Evolutionary conservation across 106 monocot genomes (phyloP), one percentile per base, ranked within the genome.

Genomic region (Phalaenopsis aphrodite): DNA sequence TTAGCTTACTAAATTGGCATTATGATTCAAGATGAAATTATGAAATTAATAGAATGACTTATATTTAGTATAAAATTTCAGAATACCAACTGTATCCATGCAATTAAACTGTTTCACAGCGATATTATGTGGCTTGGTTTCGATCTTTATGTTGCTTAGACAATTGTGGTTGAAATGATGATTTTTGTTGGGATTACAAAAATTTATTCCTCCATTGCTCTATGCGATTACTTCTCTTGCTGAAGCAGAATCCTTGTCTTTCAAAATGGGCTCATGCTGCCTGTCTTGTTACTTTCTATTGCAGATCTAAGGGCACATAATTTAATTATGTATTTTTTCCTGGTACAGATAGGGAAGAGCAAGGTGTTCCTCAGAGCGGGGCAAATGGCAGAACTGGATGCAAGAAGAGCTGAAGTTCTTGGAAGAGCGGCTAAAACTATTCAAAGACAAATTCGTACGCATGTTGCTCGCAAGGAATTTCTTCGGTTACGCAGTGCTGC

Each of bases 291-390:
- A 45, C 18, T 19, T 45, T n/a, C 74, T 43, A 42, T n/a, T 43
- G 19, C 43, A 18, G 2, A 43, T 74, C 73, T 30, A 74, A 9
- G 4, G 73, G 41, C 36, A 41, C 47, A 24, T 23, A 15, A 47
- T 76, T 49, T 49, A n/a, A 14, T 76, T 49, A 5, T 19, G 42
- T 76, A 21, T 21, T 79, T 83, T 43, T 10, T 42, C 23, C 78
- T 84, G 30, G 30, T 49, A 75, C 87, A 95, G 95, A 88, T 95
- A 71, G 95, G 95, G 37, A 92, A 92, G 81, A 89, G 18, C 68
- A 95, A 95, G 84, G 90, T 95, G 17, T 92, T 95, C 85, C 77
- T 95, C 71, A 90, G 95, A 95, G 95, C 95, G 78, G 95, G 95
- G 38, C 95, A 95, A 86, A 95, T 95, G 95, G 95, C 95, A 79